These are phyloP conservation scores for Silene coronaria DNA, from an alignment of 179 eudicot genomes.

Conservation along the genomic window DNA sequence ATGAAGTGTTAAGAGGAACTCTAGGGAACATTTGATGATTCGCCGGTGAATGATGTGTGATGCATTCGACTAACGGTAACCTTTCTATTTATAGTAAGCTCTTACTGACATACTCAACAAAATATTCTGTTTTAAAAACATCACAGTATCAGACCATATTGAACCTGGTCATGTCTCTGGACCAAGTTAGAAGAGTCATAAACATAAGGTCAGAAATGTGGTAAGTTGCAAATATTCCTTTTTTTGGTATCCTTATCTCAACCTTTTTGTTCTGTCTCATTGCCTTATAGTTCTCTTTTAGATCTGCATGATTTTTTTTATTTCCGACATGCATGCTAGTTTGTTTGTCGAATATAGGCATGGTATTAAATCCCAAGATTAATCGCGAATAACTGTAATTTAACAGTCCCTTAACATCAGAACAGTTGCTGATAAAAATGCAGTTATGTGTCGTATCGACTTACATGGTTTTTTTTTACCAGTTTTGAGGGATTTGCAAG, in stretches of 20 bases:
- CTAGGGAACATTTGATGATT: slow-evolving; percentile 25
- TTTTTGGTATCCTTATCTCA: neutral
- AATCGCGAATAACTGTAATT: too few species aligned
- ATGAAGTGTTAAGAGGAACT: slow-evolving; percentile 32
- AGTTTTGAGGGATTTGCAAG: too few species aligned
- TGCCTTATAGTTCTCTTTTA: neutral
- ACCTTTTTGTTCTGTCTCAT: neutral
- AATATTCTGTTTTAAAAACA: neutral
- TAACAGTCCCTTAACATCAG: too few species aligned
- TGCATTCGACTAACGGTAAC: neutral
- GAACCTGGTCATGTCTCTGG: slow-evolving; percentile 5
- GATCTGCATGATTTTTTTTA: too few species aligned
- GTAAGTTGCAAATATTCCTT: neutral
- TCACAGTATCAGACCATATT: neutral
- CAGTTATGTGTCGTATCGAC: too few species aligned
- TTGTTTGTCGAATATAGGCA: neutral
- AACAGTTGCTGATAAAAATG: too few species aligned
- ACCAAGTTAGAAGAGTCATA: neutral
- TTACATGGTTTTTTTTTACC: too few species aligned
- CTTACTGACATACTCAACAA: neutral
- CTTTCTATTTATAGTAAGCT: slow-evolving; percentile 4
- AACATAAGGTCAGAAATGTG: neutral
- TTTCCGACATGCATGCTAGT: neutral
- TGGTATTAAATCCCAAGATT: too few species aligned
- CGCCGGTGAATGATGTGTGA: neutral